A percentile compares a stretch with the other conserved stretches of the same genome.
These are phyloP conservation scores for Eleusine coracana DNA, from an alignment of 176 grass and related monocot species.

Conservation along the genomic window DNA sequence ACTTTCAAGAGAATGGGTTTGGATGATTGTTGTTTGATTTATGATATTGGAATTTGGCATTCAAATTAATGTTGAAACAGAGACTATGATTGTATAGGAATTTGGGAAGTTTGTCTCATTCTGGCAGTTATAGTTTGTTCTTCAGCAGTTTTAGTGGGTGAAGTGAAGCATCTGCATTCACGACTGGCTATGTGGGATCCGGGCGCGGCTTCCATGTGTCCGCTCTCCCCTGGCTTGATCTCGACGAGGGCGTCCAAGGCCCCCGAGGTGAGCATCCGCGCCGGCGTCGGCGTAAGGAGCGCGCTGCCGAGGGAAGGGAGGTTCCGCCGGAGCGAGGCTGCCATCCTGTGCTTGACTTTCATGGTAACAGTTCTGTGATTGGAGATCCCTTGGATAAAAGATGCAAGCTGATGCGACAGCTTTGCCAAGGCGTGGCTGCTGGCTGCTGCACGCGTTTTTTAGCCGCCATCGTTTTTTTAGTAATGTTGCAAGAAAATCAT, in stretches of 20 bases:
- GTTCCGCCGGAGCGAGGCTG: constrained; percentile 63
- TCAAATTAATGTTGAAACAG: too few relatives aligned
- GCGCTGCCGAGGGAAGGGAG: constrained; percentile 53
- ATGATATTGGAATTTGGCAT: too few relatives aligned
- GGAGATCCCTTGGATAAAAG: not conserved
- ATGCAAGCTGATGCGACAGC: not conserved
- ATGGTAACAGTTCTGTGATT: not conserved
- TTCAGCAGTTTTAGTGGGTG: constrained; percentile 33
- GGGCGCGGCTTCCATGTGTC: too few relatives aligned
- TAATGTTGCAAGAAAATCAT: not conserved
- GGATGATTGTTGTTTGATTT: too few relatives aligned
- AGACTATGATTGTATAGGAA: too few relatives aligned
- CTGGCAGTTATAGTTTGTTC: constrained; percentile 6
- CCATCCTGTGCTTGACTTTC: too few relatives aligned
- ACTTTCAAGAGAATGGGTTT: too few relatives aligned
- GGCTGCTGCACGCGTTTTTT: not conserved
- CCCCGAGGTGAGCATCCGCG: constrained; percentile 58
- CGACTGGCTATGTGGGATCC: constrained; percentile 20
- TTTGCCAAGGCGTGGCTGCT: not conserved
- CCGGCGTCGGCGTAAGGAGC: constrained; percentile 24
- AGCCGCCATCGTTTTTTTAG: not conserved
- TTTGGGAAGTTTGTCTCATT: too few relatives aligned
- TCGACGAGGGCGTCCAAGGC: constrained; percentile 69
- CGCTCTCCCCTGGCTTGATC: constrained; percentile 72
- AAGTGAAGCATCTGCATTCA: constrained; percentile 30